Evolutionary conservation across 208 protist species (phyloP).

Genomic region (Spongospora subterranea): DNA sequence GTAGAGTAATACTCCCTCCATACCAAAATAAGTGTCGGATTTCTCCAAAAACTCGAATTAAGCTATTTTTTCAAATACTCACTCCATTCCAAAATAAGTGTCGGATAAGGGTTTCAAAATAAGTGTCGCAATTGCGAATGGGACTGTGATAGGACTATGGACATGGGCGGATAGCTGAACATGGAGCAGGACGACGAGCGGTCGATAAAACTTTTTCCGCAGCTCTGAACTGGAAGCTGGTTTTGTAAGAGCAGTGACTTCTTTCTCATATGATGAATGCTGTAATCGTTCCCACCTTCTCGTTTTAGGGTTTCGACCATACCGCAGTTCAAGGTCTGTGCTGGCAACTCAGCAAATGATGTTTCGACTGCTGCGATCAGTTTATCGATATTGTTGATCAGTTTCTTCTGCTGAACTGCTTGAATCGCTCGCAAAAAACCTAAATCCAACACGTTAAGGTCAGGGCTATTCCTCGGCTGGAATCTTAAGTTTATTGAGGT

Average conservation of each 20-base stretch:
- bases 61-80: no score
- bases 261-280: not conserved
- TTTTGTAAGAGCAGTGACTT: no score
- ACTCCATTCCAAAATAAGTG: not conserved
- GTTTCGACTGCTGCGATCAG: not conserved
- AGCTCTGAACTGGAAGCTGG: no score
- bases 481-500: not conserved
- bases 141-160: no score
- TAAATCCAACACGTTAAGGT: not conserved
- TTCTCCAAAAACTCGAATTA: no score
- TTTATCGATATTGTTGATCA: not conserved
- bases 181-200: no score
- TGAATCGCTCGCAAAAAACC: not conserved
- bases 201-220: no score
- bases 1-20: no score
- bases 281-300: not conserved
- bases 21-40: no score
- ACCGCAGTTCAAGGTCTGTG: not conserved
- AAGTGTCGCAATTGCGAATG: constrained; percentile 14
- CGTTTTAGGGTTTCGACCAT: not conserved
- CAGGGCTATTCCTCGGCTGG: not conserved
- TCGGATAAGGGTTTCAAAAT: not conserved
- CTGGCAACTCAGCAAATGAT: not conserved
- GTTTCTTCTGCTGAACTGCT: not conserved
- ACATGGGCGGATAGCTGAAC: no score